Conservation (phyloP, 257 asterid species). For the Eucommia ulmoides region DNA sequence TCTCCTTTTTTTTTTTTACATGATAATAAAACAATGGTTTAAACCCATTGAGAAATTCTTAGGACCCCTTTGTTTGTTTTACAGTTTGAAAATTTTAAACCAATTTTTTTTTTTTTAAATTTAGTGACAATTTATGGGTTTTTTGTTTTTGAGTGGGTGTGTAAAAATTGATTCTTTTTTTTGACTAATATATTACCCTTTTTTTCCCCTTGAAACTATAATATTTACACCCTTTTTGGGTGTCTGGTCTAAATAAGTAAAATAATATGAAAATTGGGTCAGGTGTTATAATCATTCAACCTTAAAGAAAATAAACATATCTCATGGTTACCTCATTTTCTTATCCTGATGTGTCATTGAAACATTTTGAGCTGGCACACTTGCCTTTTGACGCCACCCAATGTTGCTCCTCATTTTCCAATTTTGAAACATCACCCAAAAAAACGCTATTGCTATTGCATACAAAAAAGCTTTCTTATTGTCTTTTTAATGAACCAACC, state of each 20-base stretch:
- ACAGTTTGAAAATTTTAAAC: neutral
- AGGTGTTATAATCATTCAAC: neutral
- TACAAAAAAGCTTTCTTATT: too few species aligned
- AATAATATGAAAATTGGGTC: neutral
- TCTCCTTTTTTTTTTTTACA: neutral
- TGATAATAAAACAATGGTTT: neutral
- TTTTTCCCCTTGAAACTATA: neutral
- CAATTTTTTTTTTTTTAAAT: too few species aligned
- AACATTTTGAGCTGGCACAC: neutral
- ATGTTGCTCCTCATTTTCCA: too few species aligned
- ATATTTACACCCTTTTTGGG: neutral
- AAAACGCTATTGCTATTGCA: too few species aligned
- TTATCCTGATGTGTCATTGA: neutral
- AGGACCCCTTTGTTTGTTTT: neutral
- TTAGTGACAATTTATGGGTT: neutral
- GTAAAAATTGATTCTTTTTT: neutral
- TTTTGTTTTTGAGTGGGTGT: too few species aligned
- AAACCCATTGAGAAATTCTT: neutral
- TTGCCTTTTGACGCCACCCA: neutral
- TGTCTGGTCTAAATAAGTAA: neutral
- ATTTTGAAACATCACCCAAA: too few species aligned
- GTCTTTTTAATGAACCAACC: too few species aligned
- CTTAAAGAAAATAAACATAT: neutral
- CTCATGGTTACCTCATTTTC: neutral
- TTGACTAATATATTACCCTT: neutral